Evolutionary conservation across 306 rosid species (phyloP).

Genomic region (Castanea crenata): DNA sequence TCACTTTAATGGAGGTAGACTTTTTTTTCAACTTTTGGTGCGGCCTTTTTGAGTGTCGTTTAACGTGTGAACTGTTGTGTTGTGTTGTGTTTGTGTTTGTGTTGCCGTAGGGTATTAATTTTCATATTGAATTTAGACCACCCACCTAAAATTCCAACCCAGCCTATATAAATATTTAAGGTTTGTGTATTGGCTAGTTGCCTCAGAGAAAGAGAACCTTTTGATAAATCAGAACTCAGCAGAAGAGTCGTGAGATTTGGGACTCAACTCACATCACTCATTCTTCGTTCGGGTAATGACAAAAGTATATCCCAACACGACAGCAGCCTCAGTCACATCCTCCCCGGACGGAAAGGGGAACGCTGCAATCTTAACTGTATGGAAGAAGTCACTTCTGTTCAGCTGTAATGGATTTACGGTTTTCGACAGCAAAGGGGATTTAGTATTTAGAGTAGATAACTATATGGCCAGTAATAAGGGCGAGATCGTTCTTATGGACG

Average conservation of each 20-base stretch:
- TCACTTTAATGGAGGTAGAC: not conserved
- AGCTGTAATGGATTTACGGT: conserved; percentile 83
- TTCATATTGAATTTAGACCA: not conserved
- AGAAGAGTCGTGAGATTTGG: not conserved
- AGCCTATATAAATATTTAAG: not conserved
- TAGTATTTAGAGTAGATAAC: conserved; percentile 67
- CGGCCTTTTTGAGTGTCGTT: not conserved
- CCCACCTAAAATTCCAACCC: not conserved
- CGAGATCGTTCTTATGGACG: conserved; percentile 77
- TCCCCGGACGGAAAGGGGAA: not conserved
- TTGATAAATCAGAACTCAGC: too few relatives aligned
- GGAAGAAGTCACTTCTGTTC: conserved; percentile 73
- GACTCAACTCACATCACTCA: not conserved
- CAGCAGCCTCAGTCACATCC: conserved; percentile 10
- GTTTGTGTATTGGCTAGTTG: not conserved
- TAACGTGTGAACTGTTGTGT: not conserved
- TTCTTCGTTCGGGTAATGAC: conserved; percentile 36
- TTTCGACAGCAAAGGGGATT: conserved; percentile 49
- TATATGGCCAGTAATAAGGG: conserved; percentile 47
- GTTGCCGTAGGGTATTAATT: not conserved
- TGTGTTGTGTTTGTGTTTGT: too few relatives aligned
- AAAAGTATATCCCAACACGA: conserved; percentile 57
- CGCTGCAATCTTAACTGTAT: conserved; percentile 50
- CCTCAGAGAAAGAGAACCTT: not conserved
- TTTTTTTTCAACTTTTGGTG: not conserved